Evolutionary conservation across 768 basidiomycete genomes (phyloP), one percentile per base, ranked within the genome.

Genomic region (Neoboletus subvelutipes): DNA sequence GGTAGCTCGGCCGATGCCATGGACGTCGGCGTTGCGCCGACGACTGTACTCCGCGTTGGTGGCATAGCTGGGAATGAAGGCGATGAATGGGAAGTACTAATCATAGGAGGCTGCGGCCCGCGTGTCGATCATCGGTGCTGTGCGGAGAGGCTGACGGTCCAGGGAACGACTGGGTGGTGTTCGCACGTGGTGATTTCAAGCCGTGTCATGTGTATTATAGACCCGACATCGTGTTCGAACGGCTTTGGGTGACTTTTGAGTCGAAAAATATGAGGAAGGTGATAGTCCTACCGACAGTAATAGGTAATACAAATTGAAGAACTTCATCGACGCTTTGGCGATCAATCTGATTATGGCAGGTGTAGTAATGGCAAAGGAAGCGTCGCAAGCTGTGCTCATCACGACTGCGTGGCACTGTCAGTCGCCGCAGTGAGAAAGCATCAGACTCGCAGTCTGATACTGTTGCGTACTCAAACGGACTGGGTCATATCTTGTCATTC

Each of bases 141-240:
- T 46, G 26, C 17, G 6, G 17, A 42, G 57, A 64, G 65, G 64
- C 62, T 64, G 58, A 60, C 64, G 6, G n/a, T n/a, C n/a, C n/a
- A n/a, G n/a, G 5, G 20, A 31, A 6, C 29, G 12, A 42, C 26
- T 26, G 24, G 1, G 45, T 9, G 37, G 24, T 41, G n/a, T 51
- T 51, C 28, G 7, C 50, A 43, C 33, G 26, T 28, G 6, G 26
- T n/a, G n/a, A 37, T 7, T 13, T 31, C 31, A 11, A 20, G 45
- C 4, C 4, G 15, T 17, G 34, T 20, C n/a, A 15, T 5, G 28
- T n/a, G n/a, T n/a, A 20, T 37, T 33, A 34, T 47, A 18, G 42
- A 48, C 20, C 17, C 1, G 13, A 29, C 50, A 45, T 15, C 33
- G 12, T 50, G 24, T 15, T 48, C 22, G 20, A 22, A 4, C 10